Conservation (phyloP, 202 grass and related monocot species). For the Dendrocalamus latiflorus region DNA sequence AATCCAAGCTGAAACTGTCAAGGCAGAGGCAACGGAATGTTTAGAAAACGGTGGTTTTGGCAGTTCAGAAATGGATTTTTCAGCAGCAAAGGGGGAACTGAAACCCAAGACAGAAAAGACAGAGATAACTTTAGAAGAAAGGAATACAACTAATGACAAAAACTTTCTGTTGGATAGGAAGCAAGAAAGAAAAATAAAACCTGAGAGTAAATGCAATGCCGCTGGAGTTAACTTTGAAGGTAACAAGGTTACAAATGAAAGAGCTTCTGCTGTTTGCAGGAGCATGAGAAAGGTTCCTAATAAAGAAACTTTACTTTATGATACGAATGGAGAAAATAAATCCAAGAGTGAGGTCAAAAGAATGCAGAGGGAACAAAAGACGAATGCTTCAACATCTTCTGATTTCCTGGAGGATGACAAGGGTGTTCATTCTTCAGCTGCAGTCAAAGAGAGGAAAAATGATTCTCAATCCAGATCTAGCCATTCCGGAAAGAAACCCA, state of each 20-base stretch:
- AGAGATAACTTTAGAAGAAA: conserved; percentile 41
- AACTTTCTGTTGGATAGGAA: conserved; percentile 45
- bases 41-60: conserved; percentile 43
- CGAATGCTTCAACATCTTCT: conserved; percentile 38
- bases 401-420: conserved; percentile 46
- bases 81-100: conserved; percentile 30
- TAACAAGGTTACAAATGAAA: conserved; percentile 48
- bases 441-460: conserved; percentile 53
- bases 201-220: conserved; percentile 47
- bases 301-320: conserved; percentile 45
- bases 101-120: conserved; percentile 59
- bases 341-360: conserved; percentile 51
- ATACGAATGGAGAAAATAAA: conserved; percentile 48
- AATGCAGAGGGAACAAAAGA: conserved; percentile 57
- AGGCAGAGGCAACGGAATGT: conserved; percentile 37
- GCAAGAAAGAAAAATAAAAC: conserved; percentile 62
- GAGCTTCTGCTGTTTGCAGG: conserved; percentile 31
- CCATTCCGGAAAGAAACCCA: conserved; percentile 50
- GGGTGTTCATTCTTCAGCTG: conserved; percentile 34
- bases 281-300: conserved; percentile 39
- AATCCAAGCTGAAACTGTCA: conserved; percentile 41
- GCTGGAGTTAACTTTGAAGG: conserved; percentile 48
- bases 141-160: conserved; percentile 42
- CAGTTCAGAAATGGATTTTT: conserved; percentile 42
- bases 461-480: conserved; percentile 48